Percentiles rank a stretch among this genome's conserved stretches.
Evolutionary conservation across 768 basidiomycete genomes (phyloP).

Genomic region (Lenzites betulinus): DNA sequence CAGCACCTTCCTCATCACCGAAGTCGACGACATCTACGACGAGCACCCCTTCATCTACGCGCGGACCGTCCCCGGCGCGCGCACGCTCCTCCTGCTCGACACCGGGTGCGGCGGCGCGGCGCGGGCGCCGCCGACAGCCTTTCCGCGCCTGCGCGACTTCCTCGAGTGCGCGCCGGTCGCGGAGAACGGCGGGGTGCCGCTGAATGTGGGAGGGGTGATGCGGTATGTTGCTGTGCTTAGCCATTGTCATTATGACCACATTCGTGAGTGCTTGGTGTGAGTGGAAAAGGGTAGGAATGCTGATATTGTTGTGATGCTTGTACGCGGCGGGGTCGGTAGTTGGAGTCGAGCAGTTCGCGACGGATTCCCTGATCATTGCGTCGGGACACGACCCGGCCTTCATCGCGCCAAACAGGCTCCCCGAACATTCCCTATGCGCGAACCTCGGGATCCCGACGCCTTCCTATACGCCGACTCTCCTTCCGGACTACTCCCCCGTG

Average conservation of each 20-base stretch:
- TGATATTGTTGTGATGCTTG: not conserved
- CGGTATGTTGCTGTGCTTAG: constrained; percentile 50
- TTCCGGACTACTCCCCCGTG: constrained; percentile 43
- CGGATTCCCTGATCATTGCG: constrained; percentile 48
- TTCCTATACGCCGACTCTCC: constrained; percentile 48
- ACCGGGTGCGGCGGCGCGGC: constrained; percentile 57
- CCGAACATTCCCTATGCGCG: constrained; percentile 50
- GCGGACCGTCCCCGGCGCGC: constrained; percentile 42
- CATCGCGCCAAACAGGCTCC: constrained; percentile 41
- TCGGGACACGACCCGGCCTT: constrained; percentile 51
- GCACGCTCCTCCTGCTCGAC: constrained; percentile 51
- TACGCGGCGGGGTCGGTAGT: constrained; percentile 35
- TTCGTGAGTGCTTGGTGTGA: constrained; percentile 40
- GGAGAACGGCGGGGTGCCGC: constrained; percentile 44
- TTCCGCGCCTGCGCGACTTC: constrained; percentile 49
- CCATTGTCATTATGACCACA: constrained; percentile 63
- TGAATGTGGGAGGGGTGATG: constrained; percentile 46
- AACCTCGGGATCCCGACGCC: constrained; percentile 44
- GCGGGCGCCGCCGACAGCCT: constrained; percentile 39
- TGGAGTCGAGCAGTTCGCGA: constrained; percentile 51
- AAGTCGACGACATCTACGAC: constrained; percentile 51
- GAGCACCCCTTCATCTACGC: constrained; percentile 60
- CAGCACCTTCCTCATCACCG: constrained; percentile 47
- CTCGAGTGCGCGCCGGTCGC: constrained; percentile 47
- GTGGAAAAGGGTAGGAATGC: not conserved